Conservation (phyloP, 352 stramenopile genomes). For the Phytophthora multivora region DNA sequence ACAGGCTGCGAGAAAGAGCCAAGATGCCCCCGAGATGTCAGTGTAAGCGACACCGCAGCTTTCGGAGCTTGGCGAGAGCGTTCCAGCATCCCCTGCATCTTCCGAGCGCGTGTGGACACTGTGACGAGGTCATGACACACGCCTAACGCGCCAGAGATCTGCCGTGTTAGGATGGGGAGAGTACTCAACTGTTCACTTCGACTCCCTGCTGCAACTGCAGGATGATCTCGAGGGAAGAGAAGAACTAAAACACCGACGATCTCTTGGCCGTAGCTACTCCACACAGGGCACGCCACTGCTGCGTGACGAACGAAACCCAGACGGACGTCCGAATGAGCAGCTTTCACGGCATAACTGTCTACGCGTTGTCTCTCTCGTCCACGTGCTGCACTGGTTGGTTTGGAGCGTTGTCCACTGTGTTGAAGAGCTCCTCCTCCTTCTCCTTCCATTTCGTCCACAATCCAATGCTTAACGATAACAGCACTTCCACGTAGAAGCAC, state of each 20-base stretch:
- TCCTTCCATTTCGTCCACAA: constrained; percentile 28
- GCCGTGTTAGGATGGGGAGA: constrained; percentile 59
- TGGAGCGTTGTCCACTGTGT: not conserved
- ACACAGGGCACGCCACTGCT: constrained; percentile 73
- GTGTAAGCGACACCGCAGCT: constrained; percentile 46
- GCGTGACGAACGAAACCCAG: constrained; percentile 65
- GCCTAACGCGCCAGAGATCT: constrained; percentile 75
- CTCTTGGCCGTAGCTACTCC: constrained; percentile 62
- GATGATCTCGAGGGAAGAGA: constrained; percentile 46
- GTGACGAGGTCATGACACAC: constrained; percentile 65
- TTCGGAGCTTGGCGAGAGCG: constrained; percentile 35
- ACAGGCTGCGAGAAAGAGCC: constrained; percentile 60
- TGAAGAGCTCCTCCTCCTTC: constrained; percentile 5
- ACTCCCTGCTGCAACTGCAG: constrained; percentile 22
- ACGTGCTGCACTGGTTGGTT: constrained; percentile 6
- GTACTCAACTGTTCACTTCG: constrained; percentile 56
- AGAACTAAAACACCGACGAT: constrained; percentile 73
- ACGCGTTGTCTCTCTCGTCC: constrained; percentile 3
- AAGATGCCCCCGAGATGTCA: constrained; percentile 55
- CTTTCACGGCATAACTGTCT: constrained; percentile 46
- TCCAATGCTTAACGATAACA: constrained; percentile 61
- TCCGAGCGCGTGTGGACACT: constrained; percentile 43
- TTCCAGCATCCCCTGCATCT: constrained; percentile 61
- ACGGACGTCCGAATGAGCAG: constrained; percentile 42
- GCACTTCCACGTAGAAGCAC: constrained; percentile 51